Conservation (phyloP, 1,139 yeast species). For the Lizanozyma gosingica region DNA sequence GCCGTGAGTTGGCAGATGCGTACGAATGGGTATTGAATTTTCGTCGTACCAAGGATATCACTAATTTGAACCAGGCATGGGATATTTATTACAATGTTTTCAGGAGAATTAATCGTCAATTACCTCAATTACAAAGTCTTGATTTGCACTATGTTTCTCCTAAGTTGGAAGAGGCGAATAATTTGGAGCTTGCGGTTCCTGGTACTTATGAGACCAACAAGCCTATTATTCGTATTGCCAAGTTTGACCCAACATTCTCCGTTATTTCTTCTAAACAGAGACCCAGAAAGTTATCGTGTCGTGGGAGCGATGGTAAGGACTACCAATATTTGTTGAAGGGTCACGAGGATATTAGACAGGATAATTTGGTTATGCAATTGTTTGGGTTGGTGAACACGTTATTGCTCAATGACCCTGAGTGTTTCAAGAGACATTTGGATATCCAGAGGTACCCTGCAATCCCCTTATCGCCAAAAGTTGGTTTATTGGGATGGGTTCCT, state of each 20-base stretch:
- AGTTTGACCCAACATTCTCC: conserved; percentile 73
- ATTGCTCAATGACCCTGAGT: conserved; percentile 83
- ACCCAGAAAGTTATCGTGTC: conserved; percentile 73
- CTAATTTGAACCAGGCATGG: conserved; percentile 95
- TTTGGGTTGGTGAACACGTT: conserved; percentile 92
- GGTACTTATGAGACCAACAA: conserved; percentile 88
- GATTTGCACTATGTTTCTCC: conserved; percentile 95
- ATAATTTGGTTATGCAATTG: conserved; percentile 93
- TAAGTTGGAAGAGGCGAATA: conserved; percentile 65
- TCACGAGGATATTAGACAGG: conserved; percentile 97
- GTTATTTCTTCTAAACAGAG: conserved; percentile 96
- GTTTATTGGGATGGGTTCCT: conserved; percentile 94
- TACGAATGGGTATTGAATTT: conserved; percentile 87
- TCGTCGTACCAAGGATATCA: conserved; percentile 74
- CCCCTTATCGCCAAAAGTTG: conserved; percentile 96
- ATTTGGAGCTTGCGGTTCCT: conserved; percentile 85
- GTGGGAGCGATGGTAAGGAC: conserved; percentile 88
- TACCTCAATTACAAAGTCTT: conserved; percentile 78
- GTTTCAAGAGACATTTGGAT: conserved; percentile 91
- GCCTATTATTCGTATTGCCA: conserved; percentile 61
- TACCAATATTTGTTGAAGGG: conserved; percentile 82
- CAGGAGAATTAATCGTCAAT: conserved; percentile 79
- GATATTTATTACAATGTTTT: conserved; percentile 91
- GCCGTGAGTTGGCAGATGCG: conserved; percentile 88
- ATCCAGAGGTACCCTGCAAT: conserved; percentile 89